A percentile compares a stretch with the other conserved stretches of the same genome.
These are phyloP conservation scores for Mycena alexandri DNA, from an alignment of 768 basidiomycete species.

Conservation along the genomic window DNA sequence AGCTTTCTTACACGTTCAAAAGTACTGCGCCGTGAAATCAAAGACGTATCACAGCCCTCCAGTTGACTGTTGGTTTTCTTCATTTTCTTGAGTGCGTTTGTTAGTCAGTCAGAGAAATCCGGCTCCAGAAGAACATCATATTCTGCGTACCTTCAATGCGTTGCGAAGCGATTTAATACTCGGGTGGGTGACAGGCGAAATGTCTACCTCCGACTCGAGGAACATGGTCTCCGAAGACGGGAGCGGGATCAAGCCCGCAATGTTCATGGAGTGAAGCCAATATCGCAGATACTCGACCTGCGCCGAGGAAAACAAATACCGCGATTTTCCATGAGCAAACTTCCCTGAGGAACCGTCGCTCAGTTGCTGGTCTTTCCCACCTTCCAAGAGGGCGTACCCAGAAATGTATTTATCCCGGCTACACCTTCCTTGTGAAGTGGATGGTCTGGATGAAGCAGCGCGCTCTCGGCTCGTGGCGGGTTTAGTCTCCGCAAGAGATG, in stretches of 20 bases:
- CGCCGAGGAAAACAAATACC: constrained; percentile 83
- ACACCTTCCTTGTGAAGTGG: constrained; percentile 73
- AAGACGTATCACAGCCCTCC: constrained; percentile 68
- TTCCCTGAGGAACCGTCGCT: constrained; percentile 58
- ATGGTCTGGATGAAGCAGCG: constrained; percentile 76
- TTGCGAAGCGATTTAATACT: constrained; percentile 66
- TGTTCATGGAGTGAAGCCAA: constrained; percentile 80
- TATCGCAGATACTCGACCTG: constrained; percentile 91
- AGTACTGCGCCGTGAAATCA: constrained; percentile 67
- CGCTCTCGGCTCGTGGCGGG: constrained; percentile 62
- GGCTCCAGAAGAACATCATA: background rate
- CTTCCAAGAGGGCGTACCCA: constrained; percentile 56
- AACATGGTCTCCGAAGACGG: constrained; percentile 85
- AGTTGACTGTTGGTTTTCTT: constrained; percentile 85
- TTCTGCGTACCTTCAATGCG: constrained; percentile 75
- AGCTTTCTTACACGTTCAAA: constrained; percentile 78
- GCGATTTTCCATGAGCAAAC: constrained; percentile 75
- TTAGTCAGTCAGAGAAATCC: background rate
- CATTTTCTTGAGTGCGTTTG: constrained; percentile 61
- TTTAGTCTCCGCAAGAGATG: background rate
- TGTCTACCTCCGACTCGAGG: constrained; percentile 65
- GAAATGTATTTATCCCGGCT: constrained; percentile 77
- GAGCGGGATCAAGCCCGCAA: constrained; percentile 77
- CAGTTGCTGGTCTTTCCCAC: too few relatives aligned
- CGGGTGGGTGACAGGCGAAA: constrained; percentile 68